A percentile compares a stretch with the other conserved stretches of the same genome.
These are phyloP conservation scores for Panicum hallii DNA, from an alignment of 202 grass and related monocot species.

Conservation along the genomic window DNA sequence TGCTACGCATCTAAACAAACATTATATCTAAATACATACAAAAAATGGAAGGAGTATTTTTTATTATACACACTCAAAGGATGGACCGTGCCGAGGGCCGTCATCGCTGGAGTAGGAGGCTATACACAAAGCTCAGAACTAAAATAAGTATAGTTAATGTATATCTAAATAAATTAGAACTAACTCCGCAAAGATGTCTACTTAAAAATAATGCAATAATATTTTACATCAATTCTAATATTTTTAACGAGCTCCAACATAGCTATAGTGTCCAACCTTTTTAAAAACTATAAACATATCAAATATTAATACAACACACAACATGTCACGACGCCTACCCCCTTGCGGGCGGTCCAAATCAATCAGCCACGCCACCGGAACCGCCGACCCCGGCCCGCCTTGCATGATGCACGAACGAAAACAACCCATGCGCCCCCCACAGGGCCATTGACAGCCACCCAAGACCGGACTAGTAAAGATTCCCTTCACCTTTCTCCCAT, in stretches of 20 bases:
- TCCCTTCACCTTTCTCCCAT: conserved; percentile 35
- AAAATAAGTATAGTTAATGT: background rate
- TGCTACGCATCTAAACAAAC: too few relatives aligned
- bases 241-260: background rate
- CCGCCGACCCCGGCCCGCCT: background rate
- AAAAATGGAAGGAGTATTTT: background rate
- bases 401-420: background rate
- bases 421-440: background rate
- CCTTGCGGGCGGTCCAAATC: background rate
- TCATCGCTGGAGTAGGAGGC: background rate
- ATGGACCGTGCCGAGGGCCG: background rate
- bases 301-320: too few relatives aligned
- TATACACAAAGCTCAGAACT: background rate
- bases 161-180: background rate
- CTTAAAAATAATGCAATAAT: background rate
- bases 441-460: conserved; percentile 40
- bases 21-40: too few relatives aligned
- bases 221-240: too few relatives aligned
- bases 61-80: background rate
- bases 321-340: background rate
- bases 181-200: background rate
- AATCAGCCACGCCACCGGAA: background rate
- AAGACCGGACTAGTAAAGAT: conserved; percentile 48
- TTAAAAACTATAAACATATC: background rate
- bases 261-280: background rate